phyloP scores from a whole-genome alignment of 345 rosid species.

The Aquilaria sinensis region DNA sequence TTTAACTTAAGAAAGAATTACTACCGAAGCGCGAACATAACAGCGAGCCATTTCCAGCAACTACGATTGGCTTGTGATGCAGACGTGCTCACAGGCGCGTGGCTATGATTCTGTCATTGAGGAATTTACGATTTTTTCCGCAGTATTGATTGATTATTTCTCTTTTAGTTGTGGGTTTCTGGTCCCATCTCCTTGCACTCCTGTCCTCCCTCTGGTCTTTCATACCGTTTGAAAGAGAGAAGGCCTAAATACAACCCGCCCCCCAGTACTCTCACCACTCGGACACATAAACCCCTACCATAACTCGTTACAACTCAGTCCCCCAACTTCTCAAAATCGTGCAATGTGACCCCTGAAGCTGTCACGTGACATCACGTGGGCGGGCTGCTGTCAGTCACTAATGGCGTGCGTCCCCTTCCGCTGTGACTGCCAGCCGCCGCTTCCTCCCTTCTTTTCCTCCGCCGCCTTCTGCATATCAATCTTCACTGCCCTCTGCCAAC shows the following conservation, averaged over 20 bases:
- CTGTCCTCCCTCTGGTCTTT: constrained; percentile 11
- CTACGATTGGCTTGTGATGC: neutral
- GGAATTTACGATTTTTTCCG: neutral
- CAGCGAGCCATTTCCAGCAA: neutral
- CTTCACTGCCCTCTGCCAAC: no score
- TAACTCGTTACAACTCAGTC: no score
- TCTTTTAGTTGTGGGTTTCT: constrained; percentile 6
- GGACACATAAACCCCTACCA: no score
- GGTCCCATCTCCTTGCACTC: constrained; percentile 36
- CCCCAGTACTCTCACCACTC: no score
- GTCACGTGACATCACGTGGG: no score
- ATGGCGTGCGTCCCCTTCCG: no score
- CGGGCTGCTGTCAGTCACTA: no score
- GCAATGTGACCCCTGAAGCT: no score
- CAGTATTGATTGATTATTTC: constrained; percentile 1
- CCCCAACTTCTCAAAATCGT: no score
- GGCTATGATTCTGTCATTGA: neutral
- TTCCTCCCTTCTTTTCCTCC: no score
- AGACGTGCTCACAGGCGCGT: constrained; percentile 6
- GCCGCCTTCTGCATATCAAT: no score
- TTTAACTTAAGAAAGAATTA: neutral
- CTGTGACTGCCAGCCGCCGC: no score
- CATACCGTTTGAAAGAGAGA: constrained; percentile 10
- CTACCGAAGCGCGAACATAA: neutral
- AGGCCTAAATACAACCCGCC: neutral